Evolutionary conservation across 345 rosid genomes (phyloP).

Genomic region (Melaleuca quinquenervia): DNA sequence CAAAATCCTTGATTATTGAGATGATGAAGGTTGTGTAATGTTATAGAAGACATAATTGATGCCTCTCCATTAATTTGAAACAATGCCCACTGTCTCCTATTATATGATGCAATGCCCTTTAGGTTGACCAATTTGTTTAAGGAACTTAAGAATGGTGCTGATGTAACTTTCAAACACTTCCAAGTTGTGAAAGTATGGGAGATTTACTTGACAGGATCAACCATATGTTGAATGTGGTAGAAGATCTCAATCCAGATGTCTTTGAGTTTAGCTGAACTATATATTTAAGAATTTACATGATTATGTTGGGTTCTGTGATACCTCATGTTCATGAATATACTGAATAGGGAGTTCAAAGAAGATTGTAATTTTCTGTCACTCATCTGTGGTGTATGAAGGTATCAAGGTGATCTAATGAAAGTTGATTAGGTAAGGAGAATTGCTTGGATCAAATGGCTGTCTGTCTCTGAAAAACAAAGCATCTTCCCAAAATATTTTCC

Average conservation of each 20-base stretch:
- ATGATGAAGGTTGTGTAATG: background rate
- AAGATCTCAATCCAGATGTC: background rate
- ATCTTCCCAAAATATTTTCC: background rate
- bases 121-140: background rate
- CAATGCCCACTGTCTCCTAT: background rate
- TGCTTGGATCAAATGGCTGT: background rate
- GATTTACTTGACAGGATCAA: background rate
- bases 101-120: background rate
- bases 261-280: background rate
- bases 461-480: background rate
- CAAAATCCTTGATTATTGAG: background rate
- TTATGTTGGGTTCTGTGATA: background rate
- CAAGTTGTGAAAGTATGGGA: background rate
- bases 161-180: background rate
- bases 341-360: background rate
- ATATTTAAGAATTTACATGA: background rate
- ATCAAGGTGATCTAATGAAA: background rate
- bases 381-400: background rate
- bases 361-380: background rate
- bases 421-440: background rate
- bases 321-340: background rate
- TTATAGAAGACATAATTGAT: background rate
- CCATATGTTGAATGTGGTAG: background rate
- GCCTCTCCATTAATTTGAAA: background rate
- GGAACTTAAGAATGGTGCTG: background rate